Evolutionary conservation across 2,329 filamentous ascomycete species (phyloP).

Genomic region (Pseudovirgaria hyperparasitica): DNA sequence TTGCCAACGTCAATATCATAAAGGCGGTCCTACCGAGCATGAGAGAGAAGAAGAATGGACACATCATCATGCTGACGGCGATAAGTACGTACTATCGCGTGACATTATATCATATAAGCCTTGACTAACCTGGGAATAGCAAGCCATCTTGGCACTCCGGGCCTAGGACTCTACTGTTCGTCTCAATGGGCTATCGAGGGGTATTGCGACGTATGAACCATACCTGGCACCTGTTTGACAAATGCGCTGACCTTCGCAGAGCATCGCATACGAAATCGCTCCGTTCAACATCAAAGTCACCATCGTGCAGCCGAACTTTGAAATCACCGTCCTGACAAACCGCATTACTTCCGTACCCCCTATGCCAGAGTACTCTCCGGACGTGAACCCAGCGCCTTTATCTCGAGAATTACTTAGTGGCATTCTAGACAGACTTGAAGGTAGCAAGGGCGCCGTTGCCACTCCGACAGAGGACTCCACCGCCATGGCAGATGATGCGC

Average conservation of each 20-base stretch:
- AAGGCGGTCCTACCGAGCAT: slow-evolving; percentile 74
- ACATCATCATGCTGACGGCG: slow-evolving; percentile 80
- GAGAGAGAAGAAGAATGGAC: slow-evolving; percentile 67
- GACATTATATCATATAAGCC: background rate
- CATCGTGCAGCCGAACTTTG: slow-evolving; percentile 89
- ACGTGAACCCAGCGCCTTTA: slow-evolving; percentile 62
- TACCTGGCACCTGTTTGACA: background rate
- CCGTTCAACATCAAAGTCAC: slow-evolving; percentile 96
- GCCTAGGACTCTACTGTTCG: slow-evolving; percentile 80
- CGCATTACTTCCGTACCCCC: slow-evolving; percentile 73
- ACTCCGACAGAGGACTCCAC: slow-evolving; percentile 21
- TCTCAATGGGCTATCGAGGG: slow-evolving; percentile 92
- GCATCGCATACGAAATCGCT: slow-evolving; percentile 83
- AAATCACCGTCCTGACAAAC: slow-evolving; percentile 79
- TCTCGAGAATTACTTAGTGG: slow-evolving; percentile 72
- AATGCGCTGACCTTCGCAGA: slow-evolving; percentile 23
- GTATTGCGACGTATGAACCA: slow-evolving; percentile 61
- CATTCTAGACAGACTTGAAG: slow-evolving; percentile 64
- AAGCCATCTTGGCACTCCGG: slow-evolving; percentile 84
- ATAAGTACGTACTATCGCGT: slow-evolving; percentile 42
- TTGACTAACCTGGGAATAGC: slow-evolving; percentile 28
- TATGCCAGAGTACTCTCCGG: slow-evolving; percentile 55
- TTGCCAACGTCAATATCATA: slow-evolving; percentile 91
- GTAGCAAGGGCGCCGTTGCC: slow-evolving; percentile 31
- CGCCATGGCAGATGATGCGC: slow-evolving; percentile 13